A percentile compares a stretch with the other conserved stretches of the same genome.
phyloP scores from a whole-genome alignment of 139 green algal species.

The Pseudopediastrum boryanum region DNA sequence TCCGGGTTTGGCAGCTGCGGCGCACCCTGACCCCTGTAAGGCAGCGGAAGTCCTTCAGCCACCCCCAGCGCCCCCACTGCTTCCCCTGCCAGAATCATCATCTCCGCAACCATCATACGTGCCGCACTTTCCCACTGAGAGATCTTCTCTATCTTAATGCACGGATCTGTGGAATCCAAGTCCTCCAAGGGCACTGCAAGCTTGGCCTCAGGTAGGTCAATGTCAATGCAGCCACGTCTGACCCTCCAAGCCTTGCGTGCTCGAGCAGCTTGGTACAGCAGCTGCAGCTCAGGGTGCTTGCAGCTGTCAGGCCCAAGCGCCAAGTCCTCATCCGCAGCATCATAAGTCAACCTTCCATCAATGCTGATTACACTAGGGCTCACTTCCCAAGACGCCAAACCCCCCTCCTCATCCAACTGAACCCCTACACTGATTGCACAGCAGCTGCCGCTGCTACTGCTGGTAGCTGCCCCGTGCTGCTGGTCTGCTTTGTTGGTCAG shows the following conservation, averaged over 20 bases:
- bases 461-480: not conserved
- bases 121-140: conserved; percentile 44
- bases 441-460: conserved; percentile 4
- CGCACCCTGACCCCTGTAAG: conserved; percentile 68
- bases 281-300: conserved; percentile 32
- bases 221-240: conserved; percentile 61
- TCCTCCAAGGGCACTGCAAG: conserved; percentile 46
- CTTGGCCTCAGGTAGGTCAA: conserved; percentile 68
- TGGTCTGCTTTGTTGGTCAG: conserved; percentile 45
- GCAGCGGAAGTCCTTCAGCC: conserved; percentile 48
- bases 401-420: too few species aligned
- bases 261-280: conserved; percentile 39
- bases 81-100: conserved; percentile 83
- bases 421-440: too few species aligned
- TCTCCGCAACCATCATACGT: conserved; percentile 75
- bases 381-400: too few species aligned
- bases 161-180: conserved; percentile 23
- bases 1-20: conserved; percentile 46
- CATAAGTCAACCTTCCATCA: too few species aligned
- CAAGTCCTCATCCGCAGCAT: conserved; percentile 76
- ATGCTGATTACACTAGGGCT: too few species aligned
- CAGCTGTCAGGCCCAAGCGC: conserved; percentile 24
- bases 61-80: conserved; percentile 27
- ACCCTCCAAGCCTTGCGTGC: conserved; percentile 43
- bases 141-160: conserved; percentile 18